Evolutionary conservation across 768 basidiomycete genomes (phyloP).

Genomic region (Crucibulum laeve): DNA sequence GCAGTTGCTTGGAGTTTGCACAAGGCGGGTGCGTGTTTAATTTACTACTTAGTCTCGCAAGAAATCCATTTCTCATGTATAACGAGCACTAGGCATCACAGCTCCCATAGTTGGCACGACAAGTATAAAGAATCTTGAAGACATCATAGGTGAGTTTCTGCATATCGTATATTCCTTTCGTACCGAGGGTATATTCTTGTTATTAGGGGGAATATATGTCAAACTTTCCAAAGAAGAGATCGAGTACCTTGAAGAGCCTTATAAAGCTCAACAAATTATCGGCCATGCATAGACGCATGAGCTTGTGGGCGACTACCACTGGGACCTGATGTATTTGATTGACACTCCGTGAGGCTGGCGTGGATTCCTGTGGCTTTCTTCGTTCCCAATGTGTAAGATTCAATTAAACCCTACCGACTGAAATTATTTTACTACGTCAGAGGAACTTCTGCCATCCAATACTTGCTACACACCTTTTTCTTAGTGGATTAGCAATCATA

Average conservation of each 20-base stretch:
- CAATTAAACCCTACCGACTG: no score
- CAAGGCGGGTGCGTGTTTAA: constrained; percentile 27
- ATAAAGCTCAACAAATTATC: constrained; percentile 37
- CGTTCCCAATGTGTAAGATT: no score
- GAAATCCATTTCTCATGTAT: background rate
- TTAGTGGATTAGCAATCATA: no score
- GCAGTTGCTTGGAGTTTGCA: constrained; percentile 47
- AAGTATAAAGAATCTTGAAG: constrained; percentile 43
- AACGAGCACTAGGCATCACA: constrained; percentile 27
- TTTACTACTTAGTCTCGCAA: background rate
- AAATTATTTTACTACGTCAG: no score
- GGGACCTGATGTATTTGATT: no score
- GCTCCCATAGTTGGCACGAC: constrained; percentile 57
- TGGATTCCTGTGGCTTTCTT: no score
- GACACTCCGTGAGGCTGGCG: no score
- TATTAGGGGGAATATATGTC: constrained; percentile 16
- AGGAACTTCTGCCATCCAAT: no score
- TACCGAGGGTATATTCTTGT: background rate
- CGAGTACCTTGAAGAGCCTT: constrained; percentile 32
- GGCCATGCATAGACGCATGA: constrained; percentile 32
- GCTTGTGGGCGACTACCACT: no score
- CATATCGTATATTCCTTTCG: background rate
- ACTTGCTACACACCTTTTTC: no score
- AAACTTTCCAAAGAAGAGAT: constrained; percentile 22
- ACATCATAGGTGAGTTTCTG: constrained; percentile 37